A percentile compares a stretch with the other conserved stretches of the same genome.
These are phyloP conservation scores for Cyclotella atomus DNA, from an alignment of 108 stramenopile genomes.

Conservation along the genomic window DNA sequence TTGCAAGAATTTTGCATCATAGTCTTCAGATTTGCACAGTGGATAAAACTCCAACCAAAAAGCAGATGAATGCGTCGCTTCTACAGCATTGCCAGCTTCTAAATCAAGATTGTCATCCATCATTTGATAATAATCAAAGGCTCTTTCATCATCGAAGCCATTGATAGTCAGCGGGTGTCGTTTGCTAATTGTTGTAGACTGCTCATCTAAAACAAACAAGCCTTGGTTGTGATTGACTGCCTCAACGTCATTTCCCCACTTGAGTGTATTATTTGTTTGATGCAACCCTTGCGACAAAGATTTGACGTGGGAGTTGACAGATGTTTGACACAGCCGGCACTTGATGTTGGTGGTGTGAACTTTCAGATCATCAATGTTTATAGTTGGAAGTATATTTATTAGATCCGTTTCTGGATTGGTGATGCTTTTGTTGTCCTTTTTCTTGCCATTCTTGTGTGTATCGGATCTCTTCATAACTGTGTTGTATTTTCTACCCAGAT, in stretches of 20 bases:
- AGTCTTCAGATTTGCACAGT: constrained; percentile 8
- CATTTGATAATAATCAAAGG: constrained; percentile 24
- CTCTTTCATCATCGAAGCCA: background rate
- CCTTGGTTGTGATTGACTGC: background rate
- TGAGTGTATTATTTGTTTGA: background rate
- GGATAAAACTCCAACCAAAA: constrained; percentile 19
- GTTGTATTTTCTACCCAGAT: constrained; percentile 27
- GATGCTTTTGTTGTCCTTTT: background rate
- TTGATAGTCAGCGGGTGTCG: background rate
- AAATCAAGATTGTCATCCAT: constrained; percentile 31
- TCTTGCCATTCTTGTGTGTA: background rate
- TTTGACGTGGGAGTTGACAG: constrained; percentile 6
- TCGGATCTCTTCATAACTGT: background rate
- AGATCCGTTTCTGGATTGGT: background rate
- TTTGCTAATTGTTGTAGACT: background rate
- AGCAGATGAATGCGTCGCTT: background rate
- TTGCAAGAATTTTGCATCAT: constrained; percentile 12
- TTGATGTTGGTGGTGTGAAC: background rate
- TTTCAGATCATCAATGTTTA: constrained; percentile 20
- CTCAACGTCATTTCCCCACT: background rate
- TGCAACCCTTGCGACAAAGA: background rate
- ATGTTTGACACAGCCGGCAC: constrained; percentile 26
- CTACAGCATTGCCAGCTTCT: constrained; percentile 12
- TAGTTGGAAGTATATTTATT: constrained; percentile 28
- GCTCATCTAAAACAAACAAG: constrained; percentile 1